phyloP scores from a whole-genome alignment of 768 basidiomycete genomes.

The Lactifluus subvellereus region DNA sequence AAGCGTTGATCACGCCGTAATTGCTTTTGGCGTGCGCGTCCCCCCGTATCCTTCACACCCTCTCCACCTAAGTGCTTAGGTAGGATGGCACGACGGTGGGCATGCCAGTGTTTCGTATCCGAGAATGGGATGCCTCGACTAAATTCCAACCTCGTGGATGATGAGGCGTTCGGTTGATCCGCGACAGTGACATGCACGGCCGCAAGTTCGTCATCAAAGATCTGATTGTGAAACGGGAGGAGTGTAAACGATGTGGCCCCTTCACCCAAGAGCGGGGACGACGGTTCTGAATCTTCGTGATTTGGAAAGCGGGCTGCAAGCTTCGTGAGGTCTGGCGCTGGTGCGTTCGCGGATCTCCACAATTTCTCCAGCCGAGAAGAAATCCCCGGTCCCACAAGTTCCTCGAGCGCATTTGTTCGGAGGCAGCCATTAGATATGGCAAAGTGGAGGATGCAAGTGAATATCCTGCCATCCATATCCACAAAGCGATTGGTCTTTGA shows the following conservation, averaged over 20 bases:
- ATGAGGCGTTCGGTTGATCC: slow-evolving; percentile 20
- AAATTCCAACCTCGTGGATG: slow-evolving; percentile 34
- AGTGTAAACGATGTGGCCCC: slow-evolving; percentile 18
- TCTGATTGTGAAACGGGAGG: slow-evolving; percentile 36
- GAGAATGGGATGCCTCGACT: slow-evolving; percentile 37
- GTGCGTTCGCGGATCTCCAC: slow-evolving; percentile 26
- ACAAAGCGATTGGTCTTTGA: slow-evolving; percentile 29
- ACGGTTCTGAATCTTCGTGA: not conserved
- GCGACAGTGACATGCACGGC: slow-evolving; percentile 30
- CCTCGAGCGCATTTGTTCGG: slow-evolving; percentile 14
- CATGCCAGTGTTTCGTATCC: slow-evolving; percentile 61
- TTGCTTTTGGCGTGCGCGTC: slow-evolving; percentile 34
- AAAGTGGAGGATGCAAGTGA: slow-evolving; percentile 40
- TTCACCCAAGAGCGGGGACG: slow-evolving; percentile 24
- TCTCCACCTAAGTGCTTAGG: slow-evolving; percentile 52
- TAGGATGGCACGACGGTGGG: slow-evolving; percentile 40
- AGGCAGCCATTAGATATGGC: slow-evolving; percentile 26
- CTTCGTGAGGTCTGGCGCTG: slow-evolving; percentile 27
- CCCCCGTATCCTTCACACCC: slow-evolving; percentile 30
- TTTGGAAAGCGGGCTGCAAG: slow-evolving; percentile 23
- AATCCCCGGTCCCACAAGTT: slow-evolving; percentile 32
- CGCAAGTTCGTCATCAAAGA: slow-evolving; percentile 40
- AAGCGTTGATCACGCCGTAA: slow-evolving; percentile 48
- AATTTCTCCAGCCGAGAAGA: slow-evolving; percentile 26
- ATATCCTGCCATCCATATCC: slow-evolving; percentile 54